A percentile compares a stretch with the other conserved stretches of the same genome.
Evolutionary conservation across 768 basidiomycete species (phyloP).

Genomic region (Amanita thiersii): DNA sequence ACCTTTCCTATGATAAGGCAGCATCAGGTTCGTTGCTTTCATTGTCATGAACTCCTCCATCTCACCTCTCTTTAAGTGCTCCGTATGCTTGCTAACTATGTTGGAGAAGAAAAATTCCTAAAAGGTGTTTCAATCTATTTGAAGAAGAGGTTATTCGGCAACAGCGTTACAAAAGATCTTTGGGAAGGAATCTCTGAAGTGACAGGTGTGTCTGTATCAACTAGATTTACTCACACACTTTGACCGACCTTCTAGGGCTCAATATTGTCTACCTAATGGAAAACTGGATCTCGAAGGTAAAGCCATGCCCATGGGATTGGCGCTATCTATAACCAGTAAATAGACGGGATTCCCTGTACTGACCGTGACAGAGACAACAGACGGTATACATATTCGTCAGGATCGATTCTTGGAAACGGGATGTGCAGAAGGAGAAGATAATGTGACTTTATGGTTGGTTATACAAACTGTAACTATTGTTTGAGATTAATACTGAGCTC

Average conservation of each 20-base stretch:
- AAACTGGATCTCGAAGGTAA: conserved; percentile 84
- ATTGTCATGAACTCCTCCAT: no score
- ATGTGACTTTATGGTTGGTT: conserved; percentile 76
- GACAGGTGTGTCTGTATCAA: conserved; percentile 32
- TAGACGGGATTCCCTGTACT: conserved; percentile 82
- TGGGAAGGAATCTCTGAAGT: conserved; percentile 81
- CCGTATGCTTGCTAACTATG: conserved; percentile 84
- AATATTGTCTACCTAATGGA: conserved; percentile 81
- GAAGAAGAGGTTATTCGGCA: conserved; percentile 79
- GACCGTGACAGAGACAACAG: conserved; percentile 69
- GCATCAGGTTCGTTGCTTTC: conserved; percentile 67
- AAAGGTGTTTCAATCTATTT: conserved; percentile 88
- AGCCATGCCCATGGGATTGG: conserved; percentile 1
- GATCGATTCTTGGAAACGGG: conserved; percentile 91
- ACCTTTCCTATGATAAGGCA: conserved; percentile 80
- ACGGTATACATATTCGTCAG: conserved; percentile 74
- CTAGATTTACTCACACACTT: neutral
- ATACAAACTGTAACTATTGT: neutral
- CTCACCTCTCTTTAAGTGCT: conserved; percentile 51
- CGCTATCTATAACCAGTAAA: conserved; percentile 23
- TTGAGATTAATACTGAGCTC: conserved; percentile 3
- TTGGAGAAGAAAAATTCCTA: conserved; percentile 84
- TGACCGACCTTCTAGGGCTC: conserved; percentile 29
- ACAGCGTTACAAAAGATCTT: conserved; percentile 78
- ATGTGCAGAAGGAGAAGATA: conserved; percentile 68